Evolutionary conservation across 2,329 filamentous ascomycete genomes (phyloP).

Genomic region (Paramyrothecium sp.): DNA sequence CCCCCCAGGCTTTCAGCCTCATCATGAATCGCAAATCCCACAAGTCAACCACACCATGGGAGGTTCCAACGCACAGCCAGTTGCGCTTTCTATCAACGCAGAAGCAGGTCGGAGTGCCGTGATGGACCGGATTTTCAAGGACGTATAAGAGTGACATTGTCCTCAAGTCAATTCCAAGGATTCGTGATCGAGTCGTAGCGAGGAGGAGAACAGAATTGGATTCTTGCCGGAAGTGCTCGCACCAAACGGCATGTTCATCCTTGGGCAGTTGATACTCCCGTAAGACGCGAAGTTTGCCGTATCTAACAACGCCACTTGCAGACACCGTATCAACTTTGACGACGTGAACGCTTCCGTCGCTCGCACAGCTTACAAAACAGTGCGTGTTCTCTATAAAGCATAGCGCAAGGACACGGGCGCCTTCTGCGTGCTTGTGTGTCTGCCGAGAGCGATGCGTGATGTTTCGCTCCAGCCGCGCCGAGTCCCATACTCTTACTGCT

Average conservation of each 20-base stretch:
- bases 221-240: slow-evolving; percentile 86
- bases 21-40: slow-evolving; percentile 97
- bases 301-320: slow-evolving; percentile 58
- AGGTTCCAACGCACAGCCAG: slow-evolving; percentile 89
- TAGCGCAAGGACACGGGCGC: slow-evolving; percentile 73
- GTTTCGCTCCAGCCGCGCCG: slow-evolving; percentile 84
- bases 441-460: slow-evolving; percentile 84
- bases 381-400: slow-evolving; percentile 94
- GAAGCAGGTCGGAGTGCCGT: slow-evolving; percentile 89
- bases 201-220: slow-evolving; percentile 79
- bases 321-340: slow-evolving; percentile 69
- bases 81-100: slow-evolving; percentile 82
- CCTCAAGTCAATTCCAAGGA: slow-evolving; percentile 82
- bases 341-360: slow-evolving; percentile 85
- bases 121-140: slow-evolving; percentile 84
- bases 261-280: slow-evolving; percentile 76
- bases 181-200: slow-evolving; percentile 80
- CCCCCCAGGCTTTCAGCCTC: slow-evolving; percentile 82
- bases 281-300: slow-evolving; percentile 73
- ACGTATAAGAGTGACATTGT: slow-evolving; percentile 81
- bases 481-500: slow-evolving; percentile 90
- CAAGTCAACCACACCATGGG: slow-evolving; percentile 86
- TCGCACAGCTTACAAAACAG: slow-evolving; percentile 87
- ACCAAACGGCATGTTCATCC: slow-evolving; percentile 81
- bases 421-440: slow-evolving; percentile 73